Percentiles rank a stretch among this genome's conserved stretches.
These are phyloP conservation scores for Fusarium concolor DNA, from an alignment of 2,329 filamentous ascomycete species.

Conservation along the genomic window DNA sequence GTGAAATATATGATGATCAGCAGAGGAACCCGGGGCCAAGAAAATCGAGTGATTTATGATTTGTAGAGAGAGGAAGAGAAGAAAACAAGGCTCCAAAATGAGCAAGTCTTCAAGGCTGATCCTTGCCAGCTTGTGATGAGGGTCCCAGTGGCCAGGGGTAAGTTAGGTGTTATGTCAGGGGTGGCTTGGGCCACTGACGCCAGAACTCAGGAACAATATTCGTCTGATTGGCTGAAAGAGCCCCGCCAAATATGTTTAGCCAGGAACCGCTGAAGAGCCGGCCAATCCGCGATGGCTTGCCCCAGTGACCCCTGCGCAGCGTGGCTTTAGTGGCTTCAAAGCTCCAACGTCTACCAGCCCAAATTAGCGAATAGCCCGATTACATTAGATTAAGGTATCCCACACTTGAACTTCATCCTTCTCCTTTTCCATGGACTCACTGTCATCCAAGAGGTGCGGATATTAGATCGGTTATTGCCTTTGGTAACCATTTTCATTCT, in stretches of 20 bases:
- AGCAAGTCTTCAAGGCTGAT: not conserved
- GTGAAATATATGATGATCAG: conserved; percentile 44
- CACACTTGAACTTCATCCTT: conserved; percentile 10
- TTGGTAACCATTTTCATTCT: conserved; percentile 3
- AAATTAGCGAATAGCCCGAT: conserved; percentile 12
- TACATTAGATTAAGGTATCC: conserved; percentile 34
- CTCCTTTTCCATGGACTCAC: conserved; percentile 21
- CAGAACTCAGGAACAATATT: conserved; percentile 41
- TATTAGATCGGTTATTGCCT: conserved; percentile 6
- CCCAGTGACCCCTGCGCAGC: conserved; percentile 4
- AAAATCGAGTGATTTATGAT: conserved; percentile 27
- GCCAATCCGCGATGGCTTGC: conserved; percentile 33
- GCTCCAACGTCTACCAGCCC: conserved; percentile 19
- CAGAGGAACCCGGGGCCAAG: conserved; percentile 28
- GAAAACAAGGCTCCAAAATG: conserved; percentile 5
- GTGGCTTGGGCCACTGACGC: conserved; percentile 32
- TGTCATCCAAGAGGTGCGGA: not conserved
- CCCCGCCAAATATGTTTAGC: conserved; percentile 37
- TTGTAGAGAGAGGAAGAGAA: conserved; percentile 6
- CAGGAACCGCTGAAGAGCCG: conserved; percentile 42
- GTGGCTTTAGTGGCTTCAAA: conserved; percentile 21
- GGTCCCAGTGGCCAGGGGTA: conserved; percentile 27
- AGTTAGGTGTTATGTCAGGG: conserved; percentile 7
- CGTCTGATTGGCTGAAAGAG: conserved; percentile 35
- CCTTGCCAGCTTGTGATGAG: conserved; percentile 15